Conservation (phyloP, 2,329 filamentous ascomycete genomes). For the Coniochaeta pulveracea region DNA sequence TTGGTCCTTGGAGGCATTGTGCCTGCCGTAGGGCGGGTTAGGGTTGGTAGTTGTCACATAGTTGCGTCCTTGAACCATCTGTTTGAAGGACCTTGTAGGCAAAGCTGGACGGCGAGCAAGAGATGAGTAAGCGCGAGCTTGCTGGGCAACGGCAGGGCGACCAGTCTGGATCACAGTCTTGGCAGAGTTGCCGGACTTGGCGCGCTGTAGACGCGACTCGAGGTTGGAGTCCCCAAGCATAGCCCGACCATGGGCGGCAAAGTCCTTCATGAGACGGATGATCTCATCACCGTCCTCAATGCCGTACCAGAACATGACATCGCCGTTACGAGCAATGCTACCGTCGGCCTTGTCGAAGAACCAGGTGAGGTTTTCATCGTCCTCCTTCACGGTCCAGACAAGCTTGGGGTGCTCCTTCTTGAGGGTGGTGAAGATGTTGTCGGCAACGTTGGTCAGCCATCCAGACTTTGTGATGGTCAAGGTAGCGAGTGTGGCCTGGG, state of each 20-base stretch:
- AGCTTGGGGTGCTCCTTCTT: constrained; percentile 89
- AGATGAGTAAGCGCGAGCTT: constrained; percentile 60
- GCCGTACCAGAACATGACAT: constrained; percentile 95
- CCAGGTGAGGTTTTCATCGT: constrained; percentile 95
- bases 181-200: constrained; percentile 48
- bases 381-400: constrained; percentile 91
- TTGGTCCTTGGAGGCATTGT: constrained; percentile 72
- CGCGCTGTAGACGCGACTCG: constrained; percentile 71
- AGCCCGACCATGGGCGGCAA: constrained; percentile 67
- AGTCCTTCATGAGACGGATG: constrained; percentile 72
- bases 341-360: constrained; percentile 97
- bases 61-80: constrained; percentile 27
- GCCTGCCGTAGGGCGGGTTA: constrained; percentile 80
- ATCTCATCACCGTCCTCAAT: constrained; percentile 74
- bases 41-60: constrained; percentile 66
- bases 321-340: constrained; percentile 73
- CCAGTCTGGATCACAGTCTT: constrained; percentile 18
- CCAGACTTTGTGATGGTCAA: constrained; percentile 89
- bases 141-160: constrained; percentile 27
- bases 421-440: constrained; percentile 88
- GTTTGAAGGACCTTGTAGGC: constrained; percentile 8
- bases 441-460: constrained; percentile 88
- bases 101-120: constrained; percentile 28
- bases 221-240: constrained; percentile 88
- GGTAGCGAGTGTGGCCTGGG: constrained; percentile 74